Conservation (phyloP, 371 early-diverging fungal species). For the Encephalitozoon intestinalis region DNA sequence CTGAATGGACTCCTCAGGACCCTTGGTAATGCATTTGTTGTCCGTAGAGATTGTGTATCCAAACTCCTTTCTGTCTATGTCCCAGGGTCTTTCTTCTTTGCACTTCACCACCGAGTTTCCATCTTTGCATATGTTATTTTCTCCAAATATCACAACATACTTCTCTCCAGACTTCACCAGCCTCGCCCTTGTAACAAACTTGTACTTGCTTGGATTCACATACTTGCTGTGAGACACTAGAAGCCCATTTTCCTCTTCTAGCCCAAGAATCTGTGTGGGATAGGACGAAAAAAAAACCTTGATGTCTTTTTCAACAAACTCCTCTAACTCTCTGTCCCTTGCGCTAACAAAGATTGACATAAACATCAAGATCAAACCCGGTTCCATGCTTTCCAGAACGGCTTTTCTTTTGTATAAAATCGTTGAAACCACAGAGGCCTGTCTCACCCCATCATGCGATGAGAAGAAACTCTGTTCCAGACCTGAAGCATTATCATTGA, state of each 20-base stretch:
- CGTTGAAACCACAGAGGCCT: neutral
- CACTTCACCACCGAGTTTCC: conserved; percentile 9
- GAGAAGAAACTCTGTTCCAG: neutral
- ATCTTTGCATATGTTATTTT: conserved; percentile 14
- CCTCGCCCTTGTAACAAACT: conserved; percentile 6
- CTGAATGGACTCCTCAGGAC: conserved; percentile 10
- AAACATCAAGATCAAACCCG: neutral
- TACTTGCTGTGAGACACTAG: conserved; percentile 12
- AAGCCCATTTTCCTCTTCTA: neutral
- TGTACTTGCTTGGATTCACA: neutral
- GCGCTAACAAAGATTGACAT: neutral
- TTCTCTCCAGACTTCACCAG: conserved; percentile 12
- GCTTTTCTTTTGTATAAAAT: neutral
- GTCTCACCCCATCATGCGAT: neutral
- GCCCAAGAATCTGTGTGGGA: neutral
- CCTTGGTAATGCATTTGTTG: conserved; percentile 28
- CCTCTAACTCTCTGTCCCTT: neutral
- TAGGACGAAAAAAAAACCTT: conserved; percentile 29
- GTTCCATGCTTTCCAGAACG: neutral
- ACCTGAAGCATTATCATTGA: neutral
- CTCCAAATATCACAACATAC: conserved; percentile 19
- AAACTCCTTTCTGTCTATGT: conserved; percentile 21
- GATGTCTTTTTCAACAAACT: conserved; percentile 25
- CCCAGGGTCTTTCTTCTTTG: conserved; percentile 9
- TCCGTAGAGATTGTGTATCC: conserved; percentile 27